Evolutionary conservation across 176 grass and related monocot species (phyloP).

Genomic region (Oryza nivara): DNA sequence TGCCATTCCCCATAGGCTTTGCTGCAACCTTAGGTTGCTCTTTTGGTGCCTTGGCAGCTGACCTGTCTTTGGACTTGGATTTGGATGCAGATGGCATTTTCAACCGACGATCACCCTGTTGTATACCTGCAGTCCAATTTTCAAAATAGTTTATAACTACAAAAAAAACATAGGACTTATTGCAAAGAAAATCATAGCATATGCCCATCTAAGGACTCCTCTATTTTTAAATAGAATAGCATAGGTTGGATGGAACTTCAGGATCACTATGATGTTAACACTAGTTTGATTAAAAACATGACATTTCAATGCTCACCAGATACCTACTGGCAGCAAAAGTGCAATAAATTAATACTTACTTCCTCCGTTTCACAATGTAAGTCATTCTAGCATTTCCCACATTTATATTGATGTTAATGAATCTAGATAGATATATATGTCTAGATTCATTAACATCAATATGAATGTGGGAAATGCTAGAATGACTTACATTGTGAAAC

Average conservation of each 20-base stretch:
- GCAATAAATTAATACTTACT: neutral
- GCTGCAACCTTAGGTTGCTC: constrained; percentile 69
- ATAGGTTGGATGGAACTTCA: neutral
- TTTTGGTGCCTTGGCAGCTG: constrained; percentile 64
- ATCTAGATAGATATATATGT: no score
- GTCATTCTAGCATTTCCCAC: no score
- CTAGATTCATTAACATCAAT: no score
- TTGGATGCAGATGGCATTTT: constrained; percentile 93
- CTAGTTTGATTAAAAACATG: constrained; percentile 12
- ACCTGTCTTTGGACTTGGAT: constrained; percentile 82
- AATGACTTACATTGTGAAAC: no score
- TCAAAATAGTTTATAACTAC: constrained; percentile 27
- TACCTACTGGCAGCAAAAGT: neutral
- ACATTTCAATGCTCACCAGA: neutral
- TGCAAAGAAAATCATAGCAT: neutral
- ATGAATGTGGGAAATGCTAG: no score
- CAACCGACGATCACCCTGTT: constrained; percentile 23
- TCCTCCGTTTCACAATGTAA: no score
- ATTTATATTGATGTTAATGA: no score
- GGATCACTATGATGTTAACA: neutral
- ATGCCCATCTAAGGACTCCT: constrained; percentile 8
- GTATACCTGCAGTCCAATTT: constrained; percentile 47
- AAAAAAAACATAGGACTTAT: neutral
- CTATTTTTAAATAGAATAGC: neutral
- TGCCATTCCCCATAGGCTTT: constrained; percentile 65